phyloP scores from a whole-genome alignment of 148 eudicot genomes.

The Persicaria maculosa region DNA sequence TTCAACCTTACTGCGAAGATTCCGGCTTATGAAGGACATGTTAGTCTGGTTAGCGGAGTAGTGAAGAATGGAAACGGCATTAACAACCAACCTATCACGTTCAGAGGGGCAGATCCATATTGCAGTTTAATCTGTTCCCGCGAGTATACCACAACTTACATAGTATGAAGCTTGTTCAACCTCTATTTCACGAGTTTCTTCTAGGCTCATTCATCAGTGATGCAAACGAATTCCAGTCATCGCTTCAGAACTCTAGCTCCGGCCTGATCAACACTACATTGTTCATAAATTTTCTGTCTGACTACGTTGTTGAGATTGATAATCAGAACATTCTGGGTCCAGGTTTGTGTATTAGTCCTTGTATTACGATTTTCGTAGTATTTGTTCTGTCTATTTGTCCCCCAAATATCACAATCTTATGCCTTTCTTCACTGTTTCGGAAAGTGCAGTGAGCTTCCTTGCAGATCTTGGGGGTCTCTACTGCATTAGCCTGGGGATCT shows the following conservation, averaged over 20 bases:
- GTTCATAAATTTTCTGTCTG: constrained; percentile 60
- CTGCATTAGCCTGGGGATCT: constrained; percentile 80
- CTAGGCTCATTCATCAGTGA: constrained; percentile 74
- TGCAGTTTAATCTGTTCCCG: constrained; percentile 86
- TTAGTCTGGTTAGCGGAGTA: constrained; percentile 70
- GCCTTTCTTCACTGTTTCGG: constrained; percentile 24
- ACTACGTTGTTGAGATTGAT: constrained; percentile 71
- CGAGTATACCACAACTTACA: constrained; percentile 55
- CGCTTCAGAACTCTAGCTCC: constrained; percentile 53
- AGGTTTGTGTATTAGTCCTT: constrained; percentile 37
- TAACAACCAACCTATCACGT: constrained; percentile 41
- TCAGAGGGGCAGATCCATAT: constrained; percentile 67
- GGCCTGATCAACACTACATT: constrained; percentile 74
- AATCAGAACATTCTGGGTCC: constrained; percentile 67
- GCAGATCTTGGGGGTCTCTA: constrained; percentile 92
- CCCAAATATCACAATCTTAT: constrained; percentile 9
- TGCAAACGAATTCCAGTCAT: constrained; percentile 47
- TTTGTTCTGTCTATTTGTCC: not conserved
- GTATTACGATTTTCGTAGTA: not conserved
- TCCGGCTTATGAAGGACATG: constrained; percentile 37
- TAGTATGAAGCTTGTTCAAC: constrained; percentile 78
- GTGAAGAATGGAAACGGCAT: constrained; percentile 47
- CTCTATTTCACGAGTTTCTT: constrained; percentile 82
- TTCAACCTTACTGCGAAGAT: constrained; percentile 76
- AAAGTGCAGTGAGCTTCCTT: constrained; percentile 86